phyloP scores from a whole-genome alignment of 1,139 yeast species.

The Candida frijolesensis region DNA sequence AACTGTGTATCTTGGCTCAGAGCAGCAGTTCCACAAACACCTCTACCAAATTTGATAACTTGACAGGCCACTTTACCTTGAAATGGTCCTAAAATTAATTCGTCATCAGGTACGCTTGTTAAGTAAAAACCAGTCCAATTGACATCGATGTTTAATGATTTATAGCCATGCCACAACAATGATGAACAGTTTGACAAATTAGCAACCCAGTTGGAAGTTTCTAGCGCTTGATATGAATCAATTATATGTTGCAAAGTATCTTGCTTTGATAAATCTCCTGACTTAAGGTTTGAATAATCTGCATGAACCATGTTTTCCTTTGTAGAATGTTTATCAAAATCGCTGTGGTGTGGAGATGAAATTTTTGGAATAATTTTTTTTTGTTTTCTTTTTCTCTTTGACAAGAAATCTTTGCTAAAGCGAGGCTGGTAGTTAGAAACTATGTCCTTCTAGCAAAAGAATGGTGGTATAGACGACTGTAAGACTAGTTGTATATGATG shows the following conservation, averaged over 20 bases:
- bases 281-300: conserved; percentile 55
- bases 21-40: conserved; percentile 93
- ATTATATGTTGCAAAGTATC: conserved; percentile 65
- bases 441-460: too few relatives aligned
- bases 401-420: too few relatives aligned
- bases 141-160: conserved; percentile 55
- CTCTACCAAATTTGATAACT: conserved; percentile 70
- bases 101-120: conserved; percentile 26
- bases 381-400: neutral
- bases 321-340: neutral
- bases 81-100: conserved; percentile 84
- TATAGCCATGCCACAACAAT: conserved; percentile 85
- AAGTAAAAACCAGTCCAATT: conserved; percentile 97
- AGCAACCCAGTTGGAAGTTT: conserved; percentile 81
- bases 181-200: conserved; percentile 86
- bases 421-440: too few relatives aligned
- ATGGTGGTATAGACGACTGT: too few relatives aligned
- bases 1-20: conserved; percentile 57
- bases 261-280: conserved; percentile 35
- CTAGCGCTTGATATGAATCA: conserved; percentile 68
- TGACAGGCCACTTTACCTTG: conserved; percentile 98
- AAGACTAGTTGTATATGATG: too few relatives aligned
- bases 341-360: neutral
- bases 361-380: neutral
- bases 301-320: conserved; percentile 52